phyloP scores from a whole-genome alignment of 1,139 yeast species.

The Magnusiomyces ingens region DNA sequence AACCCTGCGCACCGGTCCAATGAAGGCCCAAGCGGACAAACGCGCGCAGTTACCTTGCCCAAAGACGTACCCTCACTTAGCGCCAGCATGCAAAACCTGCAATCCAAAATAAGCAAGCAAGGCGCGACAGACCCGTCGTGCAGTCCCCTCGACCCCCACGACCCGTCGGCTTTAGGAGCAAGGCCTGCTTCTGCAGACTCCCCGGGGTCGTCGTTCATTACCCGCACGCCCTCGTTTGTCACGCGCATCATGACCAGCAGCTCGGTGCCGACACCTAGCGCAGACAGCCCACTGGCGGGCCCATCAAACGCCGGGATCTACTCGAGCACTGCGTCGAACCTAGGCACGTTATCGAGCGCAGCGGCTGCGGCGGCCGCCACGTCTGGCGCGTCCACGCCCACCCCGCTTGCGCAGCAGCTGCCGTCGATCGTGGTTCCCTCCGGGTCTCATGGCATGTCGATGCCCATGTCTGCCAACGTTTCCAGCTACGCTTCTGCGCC shows the following conservation, averaged over 20 bases:
- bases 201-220: background rate
- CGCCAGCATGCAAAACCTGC: background rate
- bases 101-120: background rate
- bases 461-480: background rate
- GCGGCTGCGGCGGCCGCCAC: background rate
- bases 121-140: no score
- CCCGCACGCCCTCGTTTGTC: background rate
- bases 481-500: background rate
- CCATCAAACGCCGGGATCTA: background rate
- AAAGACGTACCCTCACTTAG: background rate
- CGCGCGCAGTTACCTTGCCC: background rate
- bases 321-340: background rate
- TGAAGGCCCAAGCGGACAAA: background rate
- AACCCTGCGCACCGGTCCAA: background rate
- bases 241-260: background rate
- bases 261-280: background rate
- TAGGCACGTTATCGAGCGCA: background rate
- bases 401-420: background rate
- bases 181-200: no score
- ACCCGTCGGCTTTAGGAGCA: no score
- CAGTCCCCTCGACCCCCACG: no score
- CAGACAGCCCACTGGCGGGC: background rate
- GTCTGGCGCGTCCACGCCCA: background rate
- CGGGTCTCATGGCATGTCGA: background rate
- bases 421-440: background rate